Percentiles rank a stretch among this genome's conserved stretches.
These are phyloP conservation scores for Caryocar brasiliense DNA, from an alignment of 441 rosid genomes.

Conservation along the genomic window DNA sequence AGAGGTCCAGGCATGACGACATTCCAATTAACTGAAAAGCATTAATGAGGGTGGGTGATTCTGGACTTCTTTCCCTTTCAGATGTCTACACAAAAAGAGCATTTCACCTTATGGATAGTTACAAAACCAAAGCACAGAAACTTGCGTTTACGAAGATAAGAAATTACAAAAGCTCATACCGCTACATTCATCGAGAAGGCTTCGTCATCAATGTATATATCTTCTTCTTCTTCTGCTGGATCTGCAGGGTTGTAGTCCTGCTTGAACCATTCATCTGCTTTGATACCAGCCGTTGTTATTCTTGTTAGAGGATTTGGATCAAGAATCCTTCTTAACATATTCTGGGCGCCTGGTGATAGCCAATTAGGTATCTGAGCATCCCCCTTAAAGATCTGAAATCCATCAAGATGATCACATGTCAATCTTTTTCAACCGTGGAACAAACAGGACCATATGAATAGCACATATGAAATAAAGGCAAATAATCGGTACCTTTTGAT, in stretches of 20 bases:
- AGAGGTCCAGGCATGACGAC: constrained; percentile 92
- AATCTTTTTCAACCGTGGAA: not conserved
- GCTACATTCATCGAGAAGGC: constrained; percentile 42
- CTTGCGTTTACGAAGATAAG: not conserved
- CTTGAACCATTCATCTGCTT: constrained; percentile 75
- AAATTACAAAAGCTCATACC: constrained; percentile 29
- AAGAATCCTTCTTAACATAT: constrained; percentile 65
- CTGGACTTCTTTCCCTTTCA: constrained; percentile 35
- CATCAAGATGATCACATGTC: not conserved
- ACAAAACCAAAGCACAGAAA: not conserved
- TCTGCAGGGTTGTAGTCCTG: constrained; percentile 50
- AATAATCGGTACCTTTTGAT: constrained; percentile 57
- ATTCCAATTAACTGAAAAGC: constrained; percentile 95
- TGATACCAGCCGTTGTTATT: constrained; percentile 55
- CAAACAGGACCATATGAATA: not conserved
- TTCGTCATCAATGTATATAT: constrained; percentile 31
- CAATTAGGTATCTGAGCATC: constrained; percentile 74
- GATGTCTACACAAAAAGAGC: constrained; percentile 17
- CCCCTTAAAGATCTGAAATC: constrained; percentile 81
- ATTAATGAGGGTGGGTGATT: constrained; percentile 53
- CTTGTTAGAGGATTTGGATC: constrained; percentile 77
- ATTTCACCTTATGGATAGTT: not conserved
- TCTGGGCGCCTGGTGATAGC: constrained; percentile 71
- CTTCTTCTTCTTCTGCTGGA: constrained; percentile 70
- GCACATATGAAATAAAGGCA: not conserved